Base-by-base conservation (phyloP, 2,329 filamentous ascomycete species). In the Mycosphaerella arachidis region DNA sequence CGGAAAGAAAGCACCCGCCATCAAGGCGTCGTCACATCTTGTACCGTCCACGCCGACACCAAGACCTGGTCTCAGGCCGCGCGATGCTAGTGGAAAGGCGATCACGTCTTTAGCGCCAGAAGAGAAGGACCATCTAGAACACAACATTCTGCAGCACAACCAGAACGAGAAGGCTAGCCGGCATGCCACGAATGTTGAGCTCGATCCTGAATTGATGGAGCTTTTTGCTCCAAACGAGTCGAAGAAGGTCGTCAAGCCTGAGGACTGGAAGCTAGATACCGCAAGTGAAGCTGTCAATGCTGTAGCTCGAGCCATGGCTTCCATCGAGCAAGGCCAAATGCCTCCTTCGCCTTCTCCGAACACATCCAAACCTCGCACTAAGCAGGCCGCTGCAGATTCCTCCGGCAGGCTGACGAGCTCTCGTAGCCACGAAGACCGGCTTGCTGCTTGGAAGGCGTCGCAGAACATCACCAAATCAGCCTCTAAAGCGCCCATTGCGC, bases 11-110 rank as follows among this genome's bases (percentile, higher is more conserved):
- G 71, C 72, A 4, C 74, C 74, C n/a, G 74, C 75, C 12, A 64
- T 66, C 29, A 75, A 72, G 56, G 74, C 73, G 6, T 74, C 73
- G 46, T 56, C 69, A 7, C 75, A 76, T 57, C 43, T 58, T 13
- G 58, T 63, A 50, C 55, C 33, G 53, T 48, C 35, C 20, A 48
- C 45, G 53, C 30, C 37, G 48, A 52, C 54, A 56, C 48, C 29
- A 24, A 30, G 50, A 10, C 9, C 9, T 35, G 30, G 50, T n/a
- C 30, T 52, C 13, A 12, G 50, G 35, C 8, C 27, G 29, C 50
- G 30, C 3, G 30, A 31, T 29, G 48, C 60, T 27, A 37, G 52
- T 45, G 48, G 53, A 30, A 53, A 53, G 16, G 43, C 30, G 29
- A 20, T 45, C 24, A 46, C 53, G 6, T 45, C 31, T 37, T 20